Evolutionary conservation across 1,284 basidiomycete species (phyloP).

Genomic region (Leucoagaricus sp.): DNA sequence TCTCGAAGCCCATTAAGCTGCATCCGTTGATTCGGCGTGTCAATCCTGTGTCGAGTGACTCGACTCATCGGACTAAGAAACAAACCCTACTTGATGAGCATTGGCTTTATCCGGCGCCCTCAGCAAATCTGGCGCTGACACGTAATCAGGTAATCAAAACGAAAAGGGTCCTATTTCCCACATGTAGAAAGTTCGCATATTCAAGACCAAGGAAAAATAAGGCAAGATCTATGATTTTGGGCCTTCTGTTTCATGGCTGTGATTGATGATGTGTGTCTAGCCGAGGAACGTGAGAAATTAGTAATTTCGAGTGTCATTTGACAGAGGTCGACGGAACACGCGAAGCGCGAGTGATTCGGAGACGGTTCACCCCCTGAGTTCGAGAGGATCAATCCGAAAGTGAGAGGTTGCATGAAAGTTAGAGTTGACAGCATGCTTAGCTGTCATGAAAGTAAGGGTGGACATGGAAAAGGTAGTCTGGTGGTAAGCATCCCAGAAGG

Average conservation of each 20-base stretch:
- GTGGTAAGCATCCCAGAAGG: conserved; percentile 4
- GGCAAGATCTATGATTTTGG: background rate
- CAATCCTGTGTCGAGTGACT: background rate
- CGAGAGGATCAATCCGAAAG: background rate
- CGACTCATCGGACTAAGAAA: background rate
- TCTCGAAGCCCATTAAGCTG: background rate
- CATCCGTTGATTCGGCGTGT: background rate
- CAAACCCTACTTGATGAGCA: background rate
- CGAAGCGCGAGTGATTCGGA: conserved; percentile 2
- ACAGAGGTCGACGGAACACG: background rate
- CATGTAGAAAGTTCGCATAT: background rate
- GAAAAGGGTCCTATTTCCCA: background rate
- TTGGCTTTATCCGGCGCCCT: background rate
- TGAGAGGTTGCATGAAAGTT: background rate
- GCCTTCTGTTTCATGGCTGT: background rate
- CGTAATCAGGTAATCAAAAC: background rate
- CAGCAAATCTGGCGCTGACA: conserved; percentile 1
- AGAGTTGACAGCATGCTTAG: background rate
- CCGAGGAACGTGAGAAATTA: background rate
- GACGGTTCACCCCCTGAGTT: background rate
- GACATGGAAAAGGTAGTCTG: conserved; percentile 1
- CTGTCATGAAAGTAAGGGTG: background rate
- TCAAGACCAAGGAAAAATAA: background rate
- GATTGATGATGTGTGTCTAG: background rate
- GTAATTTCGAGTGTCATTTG: background rate